Evolutionary conservation across 2,329 filamentous ascomycete genomes (phyloP), one percentile per base, ranked within the genome.

Genomic region (Botrytis paeoniae): DNA sequence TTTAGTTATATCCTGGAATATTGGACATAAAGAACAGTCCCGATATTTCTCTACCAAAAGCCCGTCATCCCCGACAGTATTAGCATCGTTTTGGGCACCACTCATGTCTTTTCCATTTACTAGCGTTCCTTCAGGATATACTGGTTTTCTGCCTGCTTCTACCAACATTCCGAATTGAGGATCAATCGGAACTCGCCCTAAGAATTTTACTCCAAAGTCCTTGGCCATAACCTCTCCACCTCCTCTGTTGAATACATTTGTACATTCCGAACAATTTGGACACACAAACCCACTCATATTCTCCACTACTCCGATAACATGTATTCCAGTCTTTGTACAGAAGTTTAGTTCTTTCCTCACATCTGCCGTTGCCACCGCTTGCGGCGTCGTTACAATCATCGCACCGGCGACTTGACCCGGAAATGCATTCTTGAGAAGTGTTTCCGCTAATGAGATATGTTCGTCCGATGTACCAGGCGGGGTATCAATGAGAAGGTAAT

Each of bases 201-300:
- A 83, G 79, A 98, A 98, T 25, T 88, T 89, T 51, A 98, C 93
- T 0, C 85, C 85, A 80, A 97, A 96, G 78, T 98, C 94, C 65
- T 89, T 84, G 10, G 95, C 94, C 94, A 99, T 97, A 37, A 92
- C 88, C 81, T 93, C 86, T 12, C 96, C 96, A 5, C 96, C 96
- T 6, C 96, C 96, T 72, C 93, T 95, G 69, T 92, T 94, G 81
- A 99, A 99, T 69, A 98, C 89, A 82, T 98, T 93, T 70, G 93
- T 97, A 83, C 95, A 97, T 81, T 98, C 94, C 68, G 88, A 88
- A 82, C 90, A 92, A 80, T 91, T 88, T 10, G 90, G 90, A 80
- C 93, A 96, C n/a, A 96, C 92, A 78, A 93, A 97, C 3, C 93
- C 93, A 77, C 91, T 92, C 96, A 99, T 98, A 81, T 99, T 99